Percentiles rank a stretch among this genome's conserved stretches.
These are phyloP conservation scores for Tetracladium marchalianum DNA, from an alignment of 495 filamentous ascomycete species.

Conservation along the genomic window DNA sequence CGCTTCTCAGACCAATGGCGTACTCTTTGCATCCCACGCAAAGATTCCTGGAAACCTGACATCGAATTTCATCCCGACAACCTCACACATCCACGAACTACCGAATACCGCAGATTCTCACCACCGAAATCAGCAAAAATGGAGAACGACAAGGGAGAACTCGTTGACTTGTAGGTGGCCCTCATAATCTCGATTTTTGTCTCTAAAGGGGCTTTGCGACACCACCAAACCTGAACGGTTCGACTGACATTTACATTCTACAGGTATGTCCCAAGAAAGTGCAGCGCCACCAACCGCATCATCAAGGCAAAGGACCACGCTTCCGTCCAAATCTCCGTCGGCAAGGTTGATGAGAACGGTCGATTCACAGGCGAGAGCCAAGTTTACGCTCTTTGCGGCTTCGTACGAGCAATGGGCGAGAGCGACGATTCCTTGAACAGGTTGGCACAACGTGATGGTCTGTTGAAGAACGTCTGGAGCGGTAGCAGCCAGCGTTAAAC, in stretches of 20 bases:
- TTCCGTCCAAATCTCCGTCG: constrained; percentile 82
- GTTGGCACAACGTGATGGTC: constrained; percentile 87
- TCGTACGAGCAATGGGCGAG: constrained; percentile 97
- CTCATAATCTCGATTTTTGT: constrained; percentile 8
- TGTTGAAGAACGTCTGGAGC: constrained; percentile 94
- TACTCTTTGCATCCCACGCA: constrained; percentile 9
- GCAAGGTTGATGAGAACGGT: constrained; percentile 95
- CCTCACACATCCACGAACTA: constrained; percentile 13
- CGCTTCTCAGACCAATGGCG: background rate
- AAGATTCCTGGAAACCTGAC: constrained; percentile 2
- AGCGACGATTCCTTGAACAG: constrained; percentile 93
- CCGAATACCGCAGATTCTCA: constrained; percentile 10
- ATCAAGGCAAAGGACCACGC: constrained; percentile 99
- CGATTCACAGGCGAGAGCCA: constrained; percentile 96
- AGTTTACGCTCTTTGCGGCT: constrained; percentile 93
- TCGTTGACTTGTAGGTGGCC: constrained; percentile 86
- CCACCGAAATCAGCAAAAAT: constrained; percentile 50
- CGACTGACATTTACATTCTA: constrained; percentile 5
- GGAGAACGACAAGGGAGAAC: constrained; percentile 97
- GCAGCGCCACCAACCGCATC: constrained; percentile 91
- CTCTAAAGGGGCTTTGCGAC: background rate
- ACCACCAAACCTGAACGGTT: too few species aligned
- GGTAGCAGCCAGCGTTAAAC: constrained; percentile 66
- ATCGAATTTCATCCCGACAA: background rate
- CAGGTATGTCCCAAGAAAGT: constrained; percentile 98